Conservation (phyloP, 2,329 filamentous ascomycete genomes). For the Dryadomyces sulphureus region DNA sequence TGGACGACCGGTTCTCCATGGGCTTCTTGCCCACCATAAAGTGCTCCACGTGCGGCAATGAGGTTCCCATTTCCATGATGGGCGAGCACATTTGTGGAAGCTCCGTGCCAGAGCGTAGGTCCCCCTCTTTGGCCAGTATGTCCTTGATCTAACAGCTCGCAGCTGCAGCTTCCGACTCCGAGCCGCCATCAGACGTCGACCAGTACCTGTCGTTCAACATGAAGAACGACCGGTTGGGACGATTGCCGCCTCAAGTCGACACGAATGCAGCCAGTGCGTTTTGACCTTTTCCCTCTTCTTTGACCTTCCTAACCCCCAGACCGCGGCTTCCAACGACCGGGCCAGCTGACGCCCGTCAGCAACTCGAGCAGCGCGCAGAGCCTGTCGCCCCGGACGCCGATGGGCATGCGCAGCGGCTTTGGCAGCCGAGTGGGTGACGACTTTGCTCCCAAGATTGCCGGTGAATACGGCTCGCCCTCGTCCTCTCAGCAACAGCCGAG, state of each 20-base stretch:
- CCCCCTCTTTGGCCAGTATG: background rate
- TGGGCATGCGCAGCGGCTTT: slow-evolving; percentile 19
- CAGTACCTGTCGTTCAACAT: slow-evolving; percentile 21
- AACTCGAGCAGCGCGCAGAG: slow-evolving; percentile 43
- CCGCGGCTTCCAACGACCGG: slow-evolving; percentile 35
- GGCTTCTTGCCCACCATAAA: slow-evolving; percentile 70
- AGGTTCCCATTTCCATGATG: slow-evolving; percentile 76
- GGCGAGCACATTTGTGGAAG: slow-evolving; percentile 62
- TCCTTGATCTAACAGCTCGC: background rate
- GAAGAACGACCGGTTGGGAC: slow-evolving; percentile 19
- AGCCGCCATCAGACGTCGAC: slow-evolving; percentile 14
- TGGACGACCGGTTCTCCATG: slow-evolving; percentile 28
- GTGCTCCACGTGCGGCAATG: slow-evolving; percentile 63
- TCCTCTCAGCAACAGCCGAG: slow-evolving; percentile 17
- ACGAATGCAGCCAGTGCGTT: slow-evolving; percentile 40
- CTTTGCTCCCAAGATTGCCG: slow-evolving; percentile 29
- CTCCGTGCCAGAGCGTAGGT: slow-evolving; percentile 31
- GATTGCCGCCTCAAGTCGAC: slow-evolving; percentile 39
- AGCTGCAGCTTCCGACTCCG: background rate
- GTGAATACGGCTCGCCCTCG: slow-evolving; percentile 24
- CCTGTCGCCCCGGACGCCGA: slow-evolving; percentile 47
- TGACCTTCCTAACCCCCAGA: slow-evolving; percentile 23
- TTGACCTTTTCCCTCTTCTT: background rate
- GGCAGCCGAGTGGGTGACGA: slow-evolving; percentile 26
- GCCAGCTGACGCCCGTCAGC: slow-evolving; percentile 50